These are phyloP conservation scores for Ailanthus altissimus DNA, from an alignment of 345 rosid species.

Conservation along the genomic window DNA sequence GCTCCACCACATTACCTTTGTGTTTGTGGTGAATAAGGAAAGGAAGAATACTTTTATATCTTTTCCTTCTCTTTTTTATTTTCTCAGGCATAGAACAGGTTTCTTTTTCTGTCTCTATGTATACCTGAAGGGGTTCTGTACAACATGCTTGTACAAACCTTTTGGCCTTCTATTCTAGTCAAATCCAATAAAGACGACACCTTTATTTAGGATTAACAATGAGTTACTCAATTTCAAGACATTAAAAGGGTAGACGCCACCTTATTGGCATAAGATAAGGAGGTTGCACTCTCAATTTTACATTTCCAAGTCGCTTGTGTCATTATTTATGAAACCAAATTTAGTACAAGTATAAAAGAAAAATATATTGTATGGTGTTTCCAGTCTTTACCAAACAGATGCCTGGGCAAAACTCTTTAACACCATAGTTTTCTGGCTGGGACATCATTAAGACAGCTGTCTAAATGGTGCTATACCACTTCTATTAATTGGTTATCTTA, in stretches of 20 bases:
- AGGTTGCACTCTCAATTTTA: background rate
- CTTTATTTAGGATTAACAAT: background rate
- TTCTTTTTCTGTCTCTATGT: background rate
- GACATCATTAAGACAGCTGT: background rate
- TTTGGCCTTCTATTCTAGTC: background rate
- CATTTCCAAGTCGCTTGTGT: background rate
- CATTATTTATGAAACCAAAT: background rate
- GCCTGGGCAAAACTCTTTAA: conserved; percentile 5
- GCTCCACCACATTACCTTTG: background rate
- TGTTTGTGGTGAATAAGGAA: background rate
- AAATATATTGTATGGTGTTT: background rate
- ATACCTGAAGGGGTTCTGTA: background rate
- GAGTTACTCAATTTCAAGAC: background rate
- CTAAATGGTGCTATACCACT: background rate
- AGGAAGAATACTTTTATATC: background rate
- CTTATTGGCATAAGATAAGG: background rate
- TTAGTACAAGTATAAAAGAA: background rate
- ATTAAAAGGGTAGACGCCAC: background rate
- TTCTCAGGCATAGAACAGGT: background rate
- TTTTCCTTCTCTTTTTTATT: background rate
- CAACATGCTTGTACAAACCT: background rate
- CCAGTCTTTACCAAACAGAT: background rate
- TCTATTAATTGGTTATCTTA: background rate
- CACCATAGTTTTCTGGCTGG: background rate
- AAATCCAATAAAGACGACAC: background rate